phyloP scores from a whole-genome alignment of 129 eudicot species.

The Cynara cardunculus region DNA sequence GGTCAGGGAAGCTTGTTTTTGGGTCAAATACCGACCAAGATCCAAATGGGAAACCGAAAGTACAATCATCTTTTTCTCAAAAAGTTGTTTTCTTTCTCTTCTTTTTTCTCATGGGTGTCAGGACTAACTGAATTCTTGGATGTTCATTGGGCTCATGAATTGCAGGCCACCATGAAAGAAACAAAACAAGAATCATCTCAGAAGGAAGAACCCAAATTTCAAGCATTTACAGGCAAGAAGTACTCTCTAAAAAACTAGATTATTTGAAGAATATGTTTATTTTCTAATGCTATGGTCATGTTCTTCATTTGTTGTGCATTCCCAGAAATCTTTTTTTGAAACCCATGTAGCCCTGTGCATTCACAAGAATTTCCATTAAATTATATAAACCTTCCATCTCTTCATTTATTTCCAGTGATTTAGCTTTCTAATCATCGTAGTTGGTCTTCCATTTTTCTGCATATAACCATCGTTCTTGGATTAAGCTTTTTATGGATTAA shows the following conservation, averaged over 20 bases:
- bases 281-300: background rate
- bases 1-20: slow-evolving; percentile 69
- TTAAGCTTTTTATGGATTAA: background rate
- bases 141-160: slow-evolving; percentile 13
- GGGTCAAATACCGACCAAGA: slow-evolving; percentile 53
- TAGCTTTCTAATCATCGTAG: background rate
- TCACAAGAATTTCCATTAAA: background rate
- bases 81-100: background rate
- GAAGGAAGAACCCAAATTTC: slow-evolving; percentile 59
- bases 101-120: background rate
- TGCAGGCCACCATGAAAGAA: slow-evolving; percentile 38
- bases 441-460: background rate
- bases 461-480: background rate
- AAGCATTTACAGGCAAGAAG: slow-evolving; percentile 75
- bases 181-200: slow-evolving; percentile 25
- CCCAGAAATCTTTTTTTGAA: slow-evolving; percentile 18
- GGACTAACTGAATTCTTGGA: background rate
- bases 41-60: slow-evolving; percentile 43
- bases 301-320: slow-evolving; percentile 25
- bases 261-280: slow-evolving; percentile 1
- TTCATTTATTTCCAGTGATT: background rate
- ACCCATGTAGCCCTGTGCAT: slow-evolving; percentile 24
- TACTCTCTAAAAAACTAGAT: slow-evolving; percentile 48
- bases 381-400: slow-evolving; percentile 5
- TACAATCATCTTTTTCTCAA: slow-evolving; percentile 10